Evolutionary conservation across 257 asterid genomes (phyloP).

Genomic region (Capsicum pubescens): DNA sequence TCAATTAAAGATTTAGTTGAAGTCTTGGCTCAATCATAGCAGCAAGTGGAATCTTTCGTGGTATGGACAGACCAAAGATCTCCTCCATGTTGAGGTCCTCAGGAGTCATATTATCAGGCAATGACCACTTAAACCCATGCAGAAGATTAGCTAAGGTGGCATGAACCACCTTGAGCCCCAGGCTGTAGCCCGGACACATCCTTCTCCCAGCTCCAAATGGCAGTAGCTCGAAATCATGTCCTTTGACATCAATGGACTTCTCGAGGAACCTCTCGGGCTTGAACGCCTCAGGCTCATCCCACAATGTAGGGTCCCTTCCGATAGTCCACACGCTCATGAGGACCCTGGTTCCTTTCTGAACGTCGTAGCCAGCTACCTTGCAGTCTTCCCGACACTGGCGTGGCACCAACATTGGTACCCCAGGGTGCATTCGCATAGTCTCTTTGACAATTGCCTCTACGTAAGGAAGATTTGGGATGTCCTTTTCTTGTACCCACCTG

Average conservation of each 20-base stretch:
- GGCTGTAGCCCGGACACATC: slow-evolving; percentile 51
- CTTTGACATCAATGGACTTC: slow-evolving; percentile 43
- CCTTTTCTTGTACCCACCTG: slow-evolving; percentile 55
- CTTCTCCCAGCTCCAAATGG: slow-evolving; percentile 57
- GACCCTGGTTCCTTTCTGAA: slow-evolving; percentile 42
- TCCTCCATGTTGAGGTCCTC: slow-evolving; percentile 49
- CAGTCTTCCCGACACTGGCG: slow-evolving; percentile 63
- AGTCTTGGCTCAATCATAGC: slow-evolving; percentile 49
- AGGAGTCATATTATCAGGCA: slow-evolving; percentile 33
- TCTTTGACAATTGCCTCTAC: slow-evolving; percentile 46
- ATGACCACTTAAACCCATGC: slow-evolving; percentile 49
- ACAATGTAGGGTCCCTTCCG: slow-evolving; percentile 45
- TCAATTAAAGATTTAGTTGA: slow-evolving; percentile 36
- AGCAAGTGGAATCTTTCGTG: slow-evolving; percentile 44
- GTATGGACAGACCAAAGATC: slow-evolving; percentile 44
- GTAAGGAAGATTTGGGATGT: slow-evolving; percentile 41
- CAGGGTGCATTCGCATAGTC: slow-evolving; percentile 52
- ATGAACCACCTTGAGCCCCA: slow-evolving; percentile 50
- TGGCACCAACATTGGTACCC: slow-evolving; percentile 72
- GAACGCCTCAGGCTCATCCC: slow-evolving; percentile 49
- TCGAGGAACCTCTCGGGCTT: slow-evolving; percentile 46
- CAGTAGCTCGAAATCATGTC: slow-evolving; percentile 41
- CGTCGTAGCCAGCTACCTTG: slow-evolving; percentile 52
- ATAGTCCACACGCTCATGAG: slow-evolving; percentile 46
- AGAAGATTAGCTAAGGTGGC: slow-evolving; percentile 46